These are phyloP conservation scores for Monoraphidium neglectum DNA, from an alignment of 139 green algal genomes.

Conservation along the genomic window DNA sequence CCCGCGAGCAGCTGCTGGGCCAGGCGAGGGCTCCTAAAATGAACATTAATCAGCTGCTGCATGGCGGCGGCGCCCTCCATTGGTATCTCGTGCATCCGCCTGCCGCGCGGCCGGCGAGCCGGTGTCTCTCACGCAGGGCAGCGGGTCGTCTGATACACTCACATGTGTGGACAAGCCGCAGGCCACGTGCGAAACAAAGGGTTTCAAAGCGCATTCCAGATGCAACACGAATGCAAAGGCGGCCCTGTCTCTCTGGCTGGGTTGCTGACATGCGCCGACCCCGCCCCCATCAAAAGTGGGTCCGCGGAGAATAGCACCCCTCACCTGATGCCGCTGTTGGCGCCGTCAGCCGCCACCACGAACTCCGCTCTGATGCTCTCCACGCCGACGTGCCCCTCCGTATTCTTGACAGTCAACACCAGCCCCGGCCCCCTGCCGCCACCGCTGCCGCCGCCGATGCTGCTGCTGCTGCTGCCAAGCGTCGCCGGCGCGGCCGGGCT, in stretches of 20 bases:
- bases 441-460: background rate
- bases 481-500: conserved; percentile 15
- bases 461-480: background rate
- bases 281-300: background rate
- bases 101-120: no score
- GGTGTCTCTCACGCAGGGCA: no score
- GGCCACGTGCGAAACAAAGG: no score
- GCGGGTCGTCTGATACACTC: no score
- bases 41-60: conserved; percentile 90
- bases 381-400: no score
- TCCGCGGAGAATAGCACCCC: background rate
- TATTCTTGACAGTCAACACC: no score
- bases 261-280: background rate
- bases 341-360: conserved; percentile 79
- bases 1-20: conserved; percentile 21
- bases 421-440: background rate
- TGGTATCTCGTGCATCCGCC: conserved; percentile 49
- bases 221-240: no score
- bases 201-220: no score
- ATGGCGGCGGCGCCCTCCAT: conserved; percentile 60
- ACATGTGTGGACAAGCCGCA: no score
- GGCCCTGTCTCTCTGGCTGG: no score
- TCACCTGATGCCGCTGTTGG: conserved; percentile 48
- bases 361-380: conserved; percentile 38
- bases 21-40: conserved; percentile 72